Evolutionary conservation across 352 stramenopile genomes (phyloP).

Genomic region (Phytopythium oedochilum): DNA sequence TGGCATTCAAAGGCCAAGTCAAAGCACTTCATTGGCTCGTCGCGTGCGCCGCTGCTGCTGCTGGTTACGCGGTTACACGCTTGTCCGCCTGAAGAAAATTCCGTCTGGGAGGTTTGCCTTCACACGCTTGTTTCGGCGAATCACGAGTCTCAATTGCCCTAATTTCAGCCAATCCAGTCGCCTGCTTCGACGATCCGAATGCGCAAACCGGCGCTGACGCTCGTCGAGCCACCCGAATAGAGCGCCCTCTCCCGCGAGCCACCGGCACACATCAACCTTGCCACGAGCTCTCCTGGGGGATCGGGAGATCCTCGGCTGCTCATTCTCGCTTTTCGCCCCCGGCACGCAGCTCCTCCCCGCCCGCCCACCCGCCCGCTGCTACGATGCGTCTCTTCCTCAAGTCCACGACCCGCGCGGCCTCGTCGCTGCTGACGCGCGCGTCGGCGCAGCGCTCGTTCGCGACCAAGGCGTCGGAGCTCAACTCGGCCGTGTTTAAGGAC

Average conservation of each 20-base stretch:
- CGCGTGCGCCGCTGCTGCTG: not conserved
- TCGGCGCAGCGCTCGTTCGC: conserved; percentile 39
- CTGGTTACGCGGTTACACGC: not conserved
- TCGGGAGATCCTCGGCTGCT: not conserved
- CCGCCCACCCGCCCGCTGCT: not conserved
- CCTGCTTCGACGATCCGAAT: not conserved
- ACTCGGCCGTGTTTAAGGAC: conserved; percentile 65
- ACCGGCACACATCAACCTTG: conserved; percentile 1
- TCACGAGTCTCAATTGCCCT: too few species aligned
- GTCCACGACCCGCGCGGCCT: conserved; percentile 35
- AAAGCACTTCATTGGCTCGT: not conserved
- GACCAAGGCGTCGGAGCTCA: conserved; percentile 55
- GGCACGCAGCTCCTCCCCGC: conserved; percentile 5
- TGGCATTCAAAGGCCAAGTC: not conserved
- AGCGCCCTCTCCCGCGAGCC: not conserved
- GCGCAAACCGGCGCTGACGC: not conserved
- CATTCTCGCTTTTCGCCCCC: conserved; percentile 25
- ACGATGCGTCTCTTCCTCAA: conserved; percentile 66
- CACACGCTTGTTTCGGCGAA: too few species aligned
- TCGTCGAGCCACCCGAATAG: conserved; percentile 1
- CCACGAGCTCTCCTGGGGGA: not conserved
- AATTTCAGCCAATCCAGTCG: not conserved
- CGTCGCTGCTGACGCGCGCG: conserved; percentile 28
- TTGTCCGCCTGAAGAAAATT: not conserved
- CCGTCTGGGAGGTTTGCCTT: not conserved